Evolutionary conservation across 331 rosid genomes (phyloP).

Genomic region (Cydonia oblonga): DNA sequence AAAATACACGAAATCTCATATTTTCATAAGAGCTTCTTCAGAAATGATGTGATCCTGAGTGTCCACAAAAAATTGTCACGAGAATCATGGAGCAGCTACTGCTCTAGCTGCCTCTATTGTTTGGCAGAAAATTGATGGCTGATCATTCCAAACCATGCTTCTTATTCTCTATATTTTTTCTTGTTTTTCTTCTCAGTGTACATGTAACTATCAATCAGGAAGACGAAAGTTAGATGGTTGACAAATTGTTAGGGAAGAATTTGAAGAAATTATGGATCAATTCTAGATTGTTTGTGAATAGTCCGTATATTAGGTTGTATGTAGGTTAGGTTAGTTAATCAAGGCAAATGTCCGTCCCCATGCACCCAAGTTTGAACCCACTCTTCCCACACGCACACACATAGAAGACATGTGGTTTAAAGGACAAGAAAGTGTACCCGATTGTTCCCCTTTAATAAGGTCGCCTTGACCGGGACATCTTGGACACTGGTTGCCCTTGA

Average conservation of each 20-base stretch:
- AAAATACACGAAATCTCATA: not conserved
- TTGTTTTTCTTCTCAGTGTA: not conserved
- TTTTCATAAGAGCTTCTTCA: no score
- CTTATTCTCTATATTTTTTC: not conserved
- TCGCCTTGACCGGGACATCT: no score
- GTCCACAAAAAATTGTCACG: not conserved
- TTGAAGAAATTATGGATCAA: not conserved
- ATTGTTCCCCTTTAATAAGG: no score
- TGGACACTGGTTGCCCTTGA: not conserved
- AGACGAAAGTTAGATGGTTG: not conserved
- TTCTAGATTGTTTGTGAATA: not conserved
- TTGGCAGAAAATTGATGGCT: slow-evolving; percentile 13
- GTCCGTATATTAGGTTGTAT: not conserved
- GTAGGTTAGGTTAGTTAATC: not conserved
- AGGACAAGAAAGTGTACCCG: no score
- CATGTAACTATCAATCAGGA: not conserved
- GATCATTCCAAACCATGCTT: slow-evolving; percentile 2
- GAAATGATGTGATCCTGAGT: not conserved
- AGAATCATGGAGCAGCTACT: not conserved
- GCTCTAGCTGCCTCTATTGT: not conserved
- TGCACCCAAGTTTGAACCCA: not conserved
- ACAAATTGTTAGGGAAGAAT: not conserved
- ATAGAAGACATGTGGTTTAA: no score
- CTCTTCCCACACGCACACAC: not conserved
- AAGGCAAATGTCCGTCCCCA: no score